Percentiles rank a stretch among this genome's conserved stretches.
Evolutionary conservation across 2,329 filamentous ascomycete species (phyloP).

Genomic region (Sphaerulina musiva): DNA sequence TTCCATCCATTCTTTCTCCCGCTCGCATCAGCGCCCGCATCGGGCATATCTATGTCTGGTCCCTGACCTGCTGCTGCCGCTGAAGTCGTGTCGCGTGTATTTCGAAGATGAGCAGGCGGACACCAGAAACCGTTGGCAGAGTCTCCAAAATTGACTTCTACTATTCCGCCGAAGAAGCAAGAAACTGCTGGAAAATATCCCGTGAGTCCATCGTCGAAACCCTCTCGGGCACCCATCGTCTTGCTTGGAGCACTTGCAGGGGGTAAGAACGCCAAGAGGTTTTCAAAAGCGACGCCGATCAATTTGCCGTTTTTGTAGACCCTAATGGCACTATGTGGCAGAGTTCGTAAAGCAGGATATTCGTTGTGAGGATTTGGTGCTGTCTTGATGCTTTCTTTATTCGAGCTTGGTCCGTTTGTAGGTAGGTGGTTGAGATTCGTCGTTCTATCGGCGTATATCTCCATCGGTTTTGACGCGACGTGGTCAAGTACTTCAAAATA

Average conservation of each 20-base stretch:
- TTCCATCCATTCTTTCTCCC: slow-evolving; percentile 27
- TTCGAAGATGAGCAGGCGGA: slow-evolving; percentile 56
- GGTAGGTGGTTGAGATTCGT: slow-evolving; percentile 56
- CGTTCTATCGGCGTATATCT: slow-evolving; percentile 52
- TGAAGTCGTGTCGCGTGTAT: slow-evolving; percentile 14
- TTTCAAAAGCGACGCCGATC: slow-evolving; percentile 80
- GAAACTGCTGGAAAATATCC: slow-evolving; percentile 94
- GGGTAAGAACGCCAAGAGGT: slow-evolving; percentile 83
- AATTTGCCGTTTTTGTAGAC: slow-evolving; percentile 87
- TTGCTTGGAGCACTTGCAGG: slow-evolving; percentile 71
- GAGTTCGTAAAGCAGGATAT: slow-evolving; percentile 68
- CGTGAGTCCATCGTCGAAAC: slow-evolving; percentile 87
- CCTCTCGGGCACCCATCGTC: slow-evolving; percentile 67
- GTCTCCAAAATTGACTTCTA: slow-evolving; percentile 89
- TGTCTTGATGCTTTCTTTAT: slow-evolving; percentile 43
- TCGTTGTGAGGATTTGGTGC: slow-evolving; percentile 68
- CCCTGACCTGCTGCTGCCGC: neutral
- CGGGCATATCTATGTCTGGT: slow-evolving; percentile 34
- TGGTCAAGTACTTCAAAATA: slow-evolving; percentile 94
- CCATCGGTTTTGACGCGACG: slow-evolving; percentile 77
- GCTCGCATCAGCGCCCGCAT: slow-evolving; percentile 19
- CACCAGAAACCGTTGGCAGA: slow-evolving; percentile 79
- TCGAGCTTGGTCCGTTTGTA: slow-evolving; percentile 37
- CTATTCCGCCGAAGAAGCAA: slow-evolving; percentile 83
- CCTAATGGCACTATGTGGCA: slow-evolving; percentile 79